Base-by-base conservation (phyloP, 2,329 filamentous ascomycete species). In the Neocucurbitaria cava region DNA sequence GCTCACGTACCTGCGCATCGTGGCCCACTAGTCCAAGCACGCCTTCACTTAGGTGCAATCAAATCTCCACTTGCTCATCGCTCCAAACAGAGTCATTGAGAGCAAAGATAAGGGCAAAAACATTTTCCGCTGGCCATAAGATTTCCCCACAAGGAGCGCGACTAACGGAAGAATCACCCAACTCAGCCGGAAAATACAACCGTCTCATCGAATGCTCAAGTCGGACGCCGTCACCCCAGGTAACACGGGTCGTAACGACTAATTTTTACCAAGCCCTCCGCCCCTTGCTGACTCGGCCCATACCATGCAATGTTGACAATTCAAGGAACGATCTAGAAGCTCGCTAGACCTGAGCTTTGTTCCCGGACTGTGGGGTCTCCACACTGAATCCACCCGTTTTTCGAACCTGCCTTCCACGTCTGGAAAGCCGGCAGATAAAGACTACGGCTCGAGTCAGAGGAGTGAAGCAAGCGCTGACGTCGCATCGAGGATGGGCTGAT, bases 271-370 rank as follows among this genome's bases (percentile, higher is more conserved):
- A 60, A 47, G 53, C 49, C 28, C 21, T 46, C 45, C 51, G 52
- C 62, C 64, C 59, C 55, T 48, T 52, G 52, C 53, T 65, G 58
- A 59, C 58, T 68, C 58, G 56, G 52, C 48, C 45, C 52, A 30
- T 53, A 24, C 41, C 13, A 43, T 10, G 36, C 36, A 23, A 40
- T 40, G 36, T 10, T 40, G 13, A 55, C 56, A 66, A 59, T 57
- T n/a, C 53, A 52, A 46, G 46, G 55, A 62, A 40, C n/a, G 36
- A 62, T 65, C 65, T 68, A 68, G 65, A 54, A 56, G 58, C 55
- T 52, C 59, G 30, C 53, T 59, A 58, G 49, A 56, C 23, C 48
- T 53, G 41, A 43, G 30, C 31, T 40, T 36, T 39, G 52, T 50
- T 13, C 11, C 49, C 49, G 42, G 49, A 52, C 50, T 64, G 59